Percentiles rank a stretch among this genome's conserved stretches.
Evolutionary conservation across 225 moss, liverwort and hornwort genomes (phyloP).

Genomic region (Anthoceros angustus): DNA sequence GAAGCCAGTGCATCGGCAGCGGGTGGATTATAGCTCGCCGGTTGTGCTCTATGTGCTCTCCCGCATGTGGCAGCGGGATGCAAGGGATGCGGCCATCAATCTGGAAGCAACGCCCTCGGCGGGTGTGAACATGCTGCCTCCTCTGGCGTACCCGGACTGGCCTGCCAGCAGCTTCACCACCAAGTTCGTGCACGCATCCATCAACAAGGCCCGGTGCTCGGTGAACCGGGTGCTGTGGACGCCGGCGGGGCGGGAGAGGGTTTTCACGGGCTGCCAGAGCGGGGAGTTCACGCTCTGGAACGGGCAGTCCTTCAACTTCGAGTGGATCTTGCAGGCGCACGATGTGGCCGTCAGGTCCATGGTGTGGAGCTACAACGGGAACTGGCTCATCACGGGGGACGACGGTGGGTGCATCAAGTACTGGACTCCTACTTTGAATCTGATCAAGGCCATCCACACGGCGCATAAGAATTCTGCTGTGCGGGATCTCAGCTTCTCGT

Average conservation of each 20-base stretch:
- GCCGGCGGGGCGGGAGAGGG: conserved; percentile 68
- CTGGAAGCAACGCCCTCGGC: background rate
- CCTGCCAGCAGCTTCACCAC: conserved; percentile 98
- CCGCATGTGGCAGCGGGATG: conserved; percentile 91
- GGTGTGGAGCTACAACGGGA: conserved; percentile 99
- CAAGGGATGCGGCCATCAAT: conserved; percentile 65
- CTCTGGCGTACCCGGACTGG: conserved; percentile 74
- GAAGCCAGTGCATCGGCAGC: conserved; percentile 89
- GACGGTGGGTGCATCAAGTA: conserved; percentile 99
- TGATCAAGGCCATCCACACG: conserved; percentile 97
- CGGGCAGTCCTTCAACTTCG: conserved; percentile 98
- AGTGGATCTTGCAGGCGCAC: conserved; percentile 99
- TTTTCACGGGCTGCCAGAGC: conserved; percentile 96
- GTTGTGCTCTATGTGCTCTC: conserved; percentile 87
- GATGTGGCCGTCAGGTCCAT: conserved; percentile 97
- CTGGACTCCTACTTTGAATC: conserved; percentile 98
- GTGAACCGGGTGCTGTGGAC: conserved; percentile 99
- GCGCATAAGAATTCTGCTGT: conserved; percentile 90
- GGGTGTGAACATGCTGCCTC: conserved; percentile 55
- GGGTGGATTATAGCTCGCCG: conserved; percentile 93
- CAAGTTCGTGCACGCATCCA: conserved; percentile 98
- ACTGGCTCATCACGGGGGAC: conserved; percentile 99
- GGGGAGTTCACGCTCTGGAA: conserved; percentile 99
- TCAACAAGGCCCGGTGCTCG: conserved; percentile 99
- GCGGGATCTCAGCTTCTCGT: conserved; percentile 93